These are phyloP conservation scores for Zygoascus meyerae DNA, from an alignment of 1,139 yeast genomes.

Conservation along the genomic window DNA sequence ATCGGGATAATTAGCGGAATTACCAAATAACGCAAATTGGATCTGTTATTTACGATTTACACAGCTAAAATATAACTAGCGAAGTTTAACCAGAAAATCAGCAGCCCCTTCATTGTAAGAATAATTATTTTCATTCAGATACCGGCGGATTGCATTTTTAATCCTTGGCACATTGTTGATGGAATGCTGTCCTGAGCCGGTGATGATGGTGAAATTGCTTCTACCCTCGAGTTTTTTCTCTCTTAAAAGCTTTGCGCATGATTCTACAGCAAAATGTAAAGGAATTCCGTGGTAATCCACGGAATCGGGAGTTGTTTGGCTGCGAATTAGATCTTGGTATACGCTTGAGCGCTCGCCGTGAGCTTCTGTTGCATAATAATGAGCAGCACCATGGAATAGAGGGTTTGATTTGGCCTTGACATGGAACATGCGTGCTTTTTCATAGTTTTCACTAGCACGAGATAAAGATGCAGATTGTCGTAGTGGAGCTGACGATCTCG, in stretches of 20 bases:
- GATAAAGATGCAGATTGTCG: background rate
- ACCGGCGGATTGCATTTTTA: constrained; percentile 27
- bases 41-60: background rate
- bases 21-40: background rate
- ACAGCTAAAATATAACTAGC: background rate
- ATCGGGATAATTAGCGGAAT: background rate
- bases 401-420: constrained; percentile 25
- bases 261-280: constrained; percentile 23
- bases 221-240: constrained; percentile 11
- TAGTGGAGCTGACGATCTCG: background rate
- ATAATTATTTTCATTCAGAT: constrained; percentile 19
- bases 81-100: constrained; percentile 17
- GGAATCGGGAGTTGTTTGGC: constrained; percentile 16
- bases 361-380: constrained; percentile 24
- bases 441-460: constrained; percentile 1
- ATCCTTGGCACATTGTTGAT: constrained; percentile 29
- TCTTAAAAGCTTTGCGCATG: constrained; percentile 14
- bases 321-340: constrained; percentile 9
- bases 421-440: constrained; percentile 17
- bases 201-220: constrained; percentile 24
- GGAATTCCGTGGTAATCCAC: constrained; percentile 31
- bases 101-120: constrained; percentile 21
- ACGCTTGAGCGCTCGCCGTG: constrained; percentile 15
- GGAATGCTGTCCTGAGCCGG: constrained; percentile 32
- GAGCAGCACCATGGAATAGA: constrained; percentile 25